A percentile compares a stretch with the other conserved stretches of the same genome.
Evolutionary conservation across 768 basidiomycete species (phyloP).

Genomic region (Xerocomellus chrysenteron): DNA sequence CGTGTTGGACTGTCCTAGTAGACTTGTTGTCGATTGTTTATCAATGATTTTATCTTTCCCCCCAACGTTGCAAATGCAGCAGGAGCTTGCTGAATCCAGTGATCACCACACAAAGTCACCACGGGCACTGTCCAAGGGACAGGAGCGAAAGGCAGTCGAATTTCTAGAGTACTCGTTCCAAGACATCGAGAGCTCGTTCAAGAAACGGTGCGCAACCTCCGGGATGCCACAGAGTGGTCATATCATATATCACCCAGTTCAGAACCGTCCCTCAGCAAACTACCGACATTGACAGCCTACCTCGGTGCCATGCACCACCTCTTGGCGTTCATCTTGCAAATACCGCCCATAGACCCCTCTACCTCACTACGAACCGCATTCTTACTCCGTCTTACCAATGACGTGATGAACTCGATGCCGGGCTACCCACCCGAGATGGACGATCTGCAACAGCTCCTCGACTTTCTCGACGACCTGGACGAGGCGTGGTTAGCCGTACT

Average conservation of each 20-base stretch:
- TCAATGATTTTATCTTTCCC: not conserved
- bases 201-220: constrained; percentile 62
- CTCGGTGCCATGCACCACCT: constrained; percentile 56
- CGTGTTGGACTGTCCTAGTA: constrained; percentile 47
- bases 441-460: constrained; percentile 52
- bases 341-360: constrained; percentile 73
- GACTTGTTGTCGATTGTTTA: constrained; percentile 24
- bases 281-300: constrained; percentile 60
- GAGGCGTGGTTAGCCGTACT: constrained; percentile 71
- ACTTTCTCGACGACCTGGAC: constrained; percentile 73
- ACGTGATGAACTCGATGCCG: constrained; percentile 56
- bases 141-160: constrained; percentile 64
- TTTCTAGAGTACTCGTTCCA: constrained; percentile 68
- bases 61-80: not conserved
- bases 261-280: constrained; percentile 42
- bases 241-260: constrained; percentile 13
- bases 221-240: not conserved
- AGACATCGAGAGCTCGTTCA: constrained; percentile 64
- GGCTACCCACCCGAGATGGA: constrained; percentile 54
- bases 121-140: constrained; percentile 45
- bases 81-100: not conserved
- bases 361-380: constrained; percentile 62
- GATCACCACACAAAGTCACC: not conserved
- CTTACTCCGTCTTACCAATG: constrained; percentile 71
- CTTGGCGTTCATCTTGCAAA: constrained; percentile 64